phyloP scores from a whole-genome alignment of 176 grass and related monocot genomes.

The Phyllostachys edulis region DNA sequence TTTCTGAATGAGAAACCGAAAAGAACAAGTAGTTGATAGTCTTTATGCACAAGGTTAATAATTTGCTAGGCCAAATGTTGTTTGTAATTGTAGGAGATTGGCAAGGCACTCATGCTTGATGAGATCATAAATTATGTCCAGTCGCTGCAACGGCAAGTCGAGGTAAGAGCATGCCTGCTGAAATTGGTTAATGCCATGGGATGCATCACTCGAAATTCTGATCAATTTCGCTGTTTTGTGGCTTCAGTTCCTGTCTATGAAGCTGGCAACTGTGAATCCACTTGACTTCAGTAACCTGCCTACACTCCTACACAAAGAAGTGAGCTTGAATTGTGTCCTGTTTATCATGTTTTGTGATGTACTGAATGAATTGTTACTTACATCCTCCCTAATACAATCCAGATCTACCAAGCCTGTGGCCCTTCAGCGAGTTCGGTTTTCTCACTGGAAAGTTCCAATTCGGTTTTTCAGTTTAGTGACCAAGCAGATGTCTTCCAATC shows the following conservation, averaged over 20 bases:
- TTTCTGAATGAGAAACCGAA: conserved; percentile 8
- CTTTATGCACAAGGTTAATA: conserved; percentile 8
- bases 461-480: conserved; percentile 46
- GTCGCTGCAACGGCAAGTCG: conserved; percentile 81
- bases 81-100: conserved; percentile 59
- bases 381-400: not conserved
- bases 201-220: conserved; percentile 22
- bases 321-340: conserved; percentile 34
- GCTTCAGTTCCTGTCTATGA: conserved; percentile 95
- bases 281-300: conserved; percentile 76
- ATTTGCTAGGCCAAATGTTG: conserved; percentile 8
- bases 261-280: conserved; percentile 94
- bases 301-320: conserved; percentile 76
- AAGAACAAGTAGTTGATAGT: not conserved
- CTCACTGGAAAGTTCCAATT: conserved; percentile 58
- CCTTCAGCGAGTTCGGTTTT: conserved; percentile 60
- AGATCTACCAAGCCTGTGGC: conserved; percentile 70
- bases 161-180: conserved; percentile 37
- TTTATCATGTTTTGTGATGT: not conserved
- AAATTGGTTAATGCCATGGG: not conserved
- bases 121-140: conserved; percentile 96
- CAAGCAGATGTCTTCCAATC: conserved; percentile 50
- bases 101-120: conserved; percentile 92
- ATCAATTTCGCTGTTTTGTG: not conserved
- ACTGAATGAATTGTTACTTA: conserved; percentile 3